phyloP scores from a whole-genome alignment of 2,329 filamentous ascomycete genomes.

The Elsinoe necatrix region DNA sequence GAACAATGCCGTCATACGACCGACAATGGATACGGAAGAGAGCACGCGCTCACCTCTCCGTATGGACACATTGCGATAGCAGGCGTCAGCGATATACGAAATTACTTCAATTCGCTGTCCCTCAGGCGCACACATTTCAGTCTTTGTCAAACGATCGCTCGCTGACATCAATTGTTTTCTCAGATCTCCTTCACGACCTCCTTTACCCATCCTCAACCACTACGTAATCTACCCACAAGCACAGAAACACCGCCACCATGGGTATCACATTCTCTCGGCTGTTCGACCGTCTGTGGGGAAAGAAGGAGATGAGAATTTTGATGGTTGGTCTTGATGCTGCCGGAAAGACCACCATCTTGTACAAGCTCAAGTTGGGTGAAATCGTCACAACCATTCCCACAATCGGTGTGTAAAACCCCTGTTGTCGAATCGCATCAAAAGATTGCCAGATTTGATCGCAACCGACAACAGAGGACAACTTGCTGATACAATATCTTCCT shows the following conservation, averaged over 20 bases:
- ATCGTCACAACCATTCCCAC: slow-evolving; percentile 97
- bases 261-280: slow-evolving; percentile 90
- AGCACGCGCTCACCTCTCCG: slow-evolving; percentile 13
- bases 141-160: slow-evolving; percentile 1
- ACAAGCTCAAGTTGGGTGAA: slow-evolving; percentile 97
- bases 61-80: slow-evolving; percentile 14
- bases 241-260: slow-evolving; percentile 58
- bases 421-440: not conserved
- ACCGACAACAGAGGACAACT: not conserved
- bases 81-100: slow-evolving; percentile 10
- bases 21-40: not conserved
- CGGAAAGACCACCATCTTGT: slow-evolving; percentile 97
- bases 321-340: slow-evolving; percentile 98
- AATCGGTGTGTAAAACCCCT: slow-evolving; percentile 50
- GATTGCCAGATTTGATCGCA: not conserved
- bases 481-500: slow-evolving; percentile 11
- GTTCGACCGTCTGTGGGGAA: slow-evolving; percentile 98
- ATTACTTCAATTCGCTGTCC: not conserved
- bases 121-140: not conserved
- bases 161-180: not conserved
- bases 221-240: slow-evolving; percentile 27
- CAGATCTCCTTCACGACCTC: slow-evolving; percentile 2
- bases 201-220: not conserved
- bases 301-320: slow-evolving; percentile 96
- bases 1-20: not conserved